Evolutionary conservation across 495 filamentous ascomycete genomes (phyloP), one percentile per base, ranked within the genome.

Genomic region (Aspergillus baeticus): DNA sequence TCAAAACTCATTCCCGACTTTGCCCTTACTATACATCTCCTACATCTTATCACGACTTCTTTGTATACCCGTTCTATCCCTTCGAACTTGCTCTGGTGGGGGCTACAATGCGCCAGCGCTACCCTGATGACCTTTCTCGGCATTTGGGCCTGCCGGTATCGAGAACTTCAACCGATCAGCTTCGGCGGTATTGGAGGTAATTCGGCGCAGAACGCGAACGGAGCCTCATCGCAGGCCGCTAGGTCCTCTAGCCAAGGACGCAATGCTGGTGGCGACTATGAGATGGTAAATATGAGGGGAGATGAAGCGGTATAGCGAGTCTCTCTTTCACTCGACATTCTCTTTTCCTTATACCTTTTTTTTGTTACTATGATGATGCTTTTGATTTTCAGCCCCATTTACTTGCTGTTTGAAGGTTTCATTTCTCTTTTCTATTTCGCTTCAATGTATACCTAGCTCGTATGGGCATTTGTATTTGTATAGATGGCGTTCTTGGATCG

Each of bases 1-100:
- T 91, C 87, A 22, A 97, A 97, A 66, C 84, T 96, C 34, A 86
- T 97, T 31, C 89, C 88, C 57, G 94, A 99, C 69, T 99, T 99
- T 69, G 86, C 90, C 6, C 79, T 97, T 20, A 96, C 94, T 1
- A 81, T 94, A 21, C 91, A 96, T 74, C 83, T 88, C 71, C 75
- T 97, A 29, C 91, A 97, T 61, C 81, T 96, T n/a, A 56, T 96
- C 51, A 69, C 89, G 59, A 87, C 87, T 2, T 84, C 80, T 8
- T 63, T 95, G 2, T 96, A 96, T 64, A 85, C 92, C 15, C 81
- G 80, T 44, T 77, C 82, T 1, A 60, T 98, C 5, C 95, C 95
- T 5, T 70, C 75, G 6, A 85, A 91, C 61, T 68, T 80, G 46
- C 86, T 93, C 46, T 99, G 94, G 94, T 99, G 94, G 94, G 75